Base-by-base conservation (phyloP, 768 basidiomycete genomes). In the Mycena sanguinolenta region DNA sequence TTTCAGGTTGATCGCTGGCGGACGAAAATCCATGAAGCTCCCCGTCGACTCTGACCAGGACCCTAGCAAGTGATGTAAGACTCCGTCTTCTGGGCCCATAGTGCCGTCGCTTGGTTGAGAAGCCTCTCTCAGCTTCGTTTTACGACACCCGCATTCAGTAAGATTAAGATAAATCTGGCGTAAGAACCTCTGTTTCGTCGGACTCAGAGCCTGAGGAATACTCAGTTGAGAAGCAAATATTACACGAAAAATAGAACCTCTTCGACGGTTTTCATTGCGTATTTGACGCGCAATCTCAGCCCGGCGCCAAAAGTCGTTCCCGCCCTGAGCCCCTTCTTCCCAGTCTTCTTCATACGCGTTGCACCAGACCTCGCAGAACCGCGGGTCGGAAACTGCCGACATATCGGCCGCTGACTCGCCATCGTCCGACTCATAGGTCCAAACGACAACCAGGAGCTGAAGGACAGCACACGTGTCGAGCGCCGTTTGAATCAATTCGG, bases 351-450 rank as follows among this genome's bases (percentile, higher is more conserved):
- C 53, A 36, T 62, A 66, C 2, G 34, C 0, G 19, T 25, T 5
- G 36, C 70, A 65, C 6, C 28, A 30, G 59, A 66, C n/a, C 17
- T 5, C 28, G 19, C 64, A 71, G 55, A 71, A 66, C 17, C 70
- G 70, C 3, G 65, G 64, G 17, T 71, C 70, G 1, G 64, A 36
- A 8, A 66, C 58, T 21, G 55, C 52, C 25, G 30, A 27, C 34
- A 54, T 30, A 27, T 59, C 57, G 19, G n/a, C 23, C 38, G 14
- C 10, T 14, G 6, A 6, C 3, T 59, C 46, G 12, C 3, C 23
- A 19, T 53, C 36, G 28, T 60, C 63, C 58, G 46, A n/a, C 21
- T 46, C 23, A n/a, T 61, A 13, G 21, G 52, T 65, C 58, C 58
- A 66, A 8, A 66, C 44, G n/a, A 63, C 38, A n/a, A 71, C 38